Conservation (phyloP, 2,329 filamentous ascomycete genomes). For the Triangularia verruculosa region DNA sequence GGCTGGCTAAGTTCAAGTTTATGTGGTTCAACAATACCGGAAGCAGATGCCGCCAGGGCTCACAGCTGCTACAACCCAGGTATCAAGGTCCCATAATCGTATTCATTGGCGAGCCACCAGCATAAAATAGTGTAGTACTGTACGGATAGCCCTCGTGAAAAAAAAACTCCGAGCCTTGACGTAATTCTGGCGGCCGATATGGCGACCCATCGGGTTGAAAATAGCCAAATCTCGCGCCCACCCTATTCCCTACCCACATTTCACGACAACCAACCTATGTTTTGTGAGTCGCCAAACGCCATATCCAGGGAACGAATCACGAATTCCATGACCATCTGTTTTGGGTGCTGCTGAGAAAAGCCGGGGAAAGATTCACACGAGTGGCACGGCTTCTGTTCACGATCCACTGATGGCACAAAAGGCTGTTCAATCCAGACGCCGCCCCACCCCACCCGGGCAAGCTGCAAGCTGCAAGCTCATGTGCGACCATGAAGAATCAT, state of each 20-base stretch:
- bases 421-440: constrained; percentile 10
- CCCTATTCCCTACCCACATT: background rate
- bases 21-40: background rate
- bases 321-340: background rate
- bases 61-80: background rate
- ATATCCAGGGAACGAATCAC: background rate
- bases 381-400: constrained; percentile 11
- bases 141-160: background rate
- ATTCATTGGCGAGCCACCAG: background rate
- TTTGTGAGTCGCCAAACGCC: background rate
- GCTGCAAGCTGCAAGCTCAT: constrained; percentile 11
- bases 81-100: background rate
- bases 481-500: constrained; percentile 22
- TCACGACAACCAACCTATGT: background rate
- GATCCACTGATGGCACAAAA: constrained; percentile 16
- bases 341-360: background rate
- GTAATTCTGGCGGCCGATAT: constrained; percentile 12
- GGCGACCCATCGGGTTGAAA: constrained; percentile 6
- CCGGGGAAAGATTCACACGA: constrained; percentile 1
- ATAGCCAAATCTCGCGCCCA: constrained; percentile 20
- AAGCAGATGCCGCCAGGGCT: constrained; percentile 7
- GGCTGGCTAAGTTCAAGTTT: background rate
- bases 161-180: constrained; percentile 18
- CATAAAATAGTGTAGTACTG: background rate
- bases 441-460: constrained; percentile 21